Evolutionary conservation across 495 filamentous ascomycete species (phyloP).

Genomic region (Daldinia caldariorum): DNA sequence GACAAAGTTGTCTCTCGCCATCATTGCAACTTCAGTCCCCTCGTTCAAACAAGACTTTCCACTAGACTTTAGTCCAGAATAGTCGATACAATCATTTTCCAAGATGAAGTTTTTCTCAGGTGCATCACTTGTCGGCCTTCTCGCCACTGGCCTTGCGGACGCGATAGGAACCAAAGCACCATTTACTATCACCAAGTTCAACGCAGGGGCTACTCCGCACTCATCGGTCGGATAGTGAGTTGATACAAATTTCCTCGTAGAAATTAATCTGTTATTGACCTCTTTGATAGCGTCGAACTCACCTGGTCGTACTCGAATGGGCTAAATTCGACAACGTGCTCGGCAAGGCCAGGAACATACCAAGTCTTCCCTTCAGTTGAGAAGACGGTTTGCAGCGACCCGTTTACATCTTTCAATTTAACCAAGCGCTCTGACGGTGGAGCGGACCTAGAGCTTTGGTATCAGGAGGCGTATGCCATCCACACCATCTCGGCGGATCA

Average conservation of each 20-base stretch:
- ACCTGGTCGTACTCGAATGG: slow-evolving; percentile 22
- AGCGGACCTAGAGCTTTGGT: slow-evolving; percentile 24
- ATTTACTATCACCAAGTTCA: slow-evolving; percentile 30
- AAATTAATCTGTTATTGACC: slow-evolving; percentile 14
- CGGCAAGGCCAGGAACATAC: slow-evolving; percentile 13
- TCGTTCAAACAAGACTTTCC: slow-evolving; percentile 10
- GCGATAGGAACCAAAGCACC: slow-evolving; percentile 13
- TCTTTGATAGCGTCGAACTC: slow-evolving; percentile 19
- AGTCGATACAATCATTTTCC: slow-evolving; percentile 6
- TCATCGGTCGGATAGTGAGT: slow-evolving; percentile 37
- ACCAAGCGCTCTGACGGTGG: slow-evolving; percentile 20
- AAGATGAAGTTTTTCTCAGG: slow-evolving; percentile 33
- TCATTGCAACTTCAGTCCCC: slow-evolving; percentile 1
- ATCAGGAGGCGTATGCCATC: slow-evolving; percentile 10
- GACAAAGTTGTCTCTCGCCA: neutral
- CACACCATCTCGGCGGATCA: slow-evolving; percentile 26
- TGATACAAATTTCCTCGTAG: neutral
- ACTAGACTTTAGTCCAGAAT: neutral
- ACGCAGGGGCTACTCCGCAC: slow-evolving; percentile 37
- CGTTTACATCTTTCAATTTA: slow-evolving; percentile 28
- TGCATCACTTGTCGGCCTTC: slow-evolving; percentile 21
- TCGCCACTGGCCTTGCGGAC: slow-evolving; percentile 25
- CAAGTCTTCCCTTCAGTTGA: slow-evolving; percentile 26
- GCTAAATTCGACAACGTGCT: slow-evolving; percentile 17
- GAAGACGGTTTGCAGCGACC: slow-evolving; percentile 31